A percentile compares a stretch with the other conserved stretches of the same genome.
Conservation (phyloP, 805 yeast genomes). For the Priceomyces fermenticarens region DNA sequence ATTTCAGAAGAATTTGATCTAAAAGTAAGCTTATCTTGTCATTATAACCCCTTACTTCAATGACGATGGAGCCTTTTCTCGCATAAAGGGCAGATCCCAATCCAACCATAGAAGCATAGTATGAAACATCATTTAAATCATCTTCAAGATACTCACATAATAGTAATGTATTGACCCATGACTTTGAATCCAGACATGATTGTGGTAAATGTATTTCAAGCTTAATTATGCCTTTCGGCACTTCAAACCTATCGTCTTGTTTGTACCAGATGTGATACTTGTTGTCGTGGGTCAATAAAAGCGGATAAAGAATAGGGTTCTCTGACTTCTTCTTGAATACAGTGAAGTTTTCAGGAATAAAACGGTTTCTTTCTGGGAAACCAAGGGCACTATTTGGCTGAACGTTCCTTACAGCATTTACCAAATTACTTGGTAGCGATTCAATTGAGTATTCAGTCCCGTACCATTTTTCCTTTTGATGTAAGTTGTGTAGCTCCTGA, state of each 20-base stretch:
- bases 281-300: slow-evolving; percentile 50
- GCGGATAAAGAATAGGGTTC: slow-evolving; percentile 53
- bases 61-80: slow-evolving; percentile 66
- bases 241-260: slow-evolving; percentile 82
- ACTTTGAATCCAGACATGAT: slow-evolving; percentile 55
- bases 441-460: slow-evolving; percentile 72
- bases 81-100: slow-evolving; percentile 54
- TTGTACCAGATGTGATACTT: slow-evolving; percentile 77
- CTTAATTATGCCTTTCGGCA: slow-evolving; percentile 78
- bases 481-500: slow-evolving; percentile 44
- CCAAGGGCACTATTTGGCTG: slow-evolving; percentile 36
- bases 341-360: slow-evolving; percentile 75
- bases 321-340: slow-evolving; percentile 44
- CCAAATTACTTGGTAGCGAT: slow-evolving; percentile 40
- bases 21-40: slow-evolving; percentile 71
- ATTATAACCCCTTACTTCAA: slow-evolving; percentile 75
- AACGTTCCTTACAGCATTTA: slow-evolving; percentile 26
- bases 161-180: slow-evolving; percentile 56
- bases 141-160: slow-evolving; percentile 74
- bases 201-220: slow-evolving; percentile 65
- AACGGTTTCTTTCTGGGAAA: slow-evolving; percentile 73
- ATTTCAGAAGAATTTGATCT: slow-evolving; percentile 53
- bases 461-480: slow-evolving; percentile 75
- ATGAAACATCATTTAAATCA: slow-evolving; percentile 68
- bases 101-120: slow-evolving; percentile 84